Conservation (phyloP, 176 grass and related monocot species). For the Metroxylon sagu region DNA sequence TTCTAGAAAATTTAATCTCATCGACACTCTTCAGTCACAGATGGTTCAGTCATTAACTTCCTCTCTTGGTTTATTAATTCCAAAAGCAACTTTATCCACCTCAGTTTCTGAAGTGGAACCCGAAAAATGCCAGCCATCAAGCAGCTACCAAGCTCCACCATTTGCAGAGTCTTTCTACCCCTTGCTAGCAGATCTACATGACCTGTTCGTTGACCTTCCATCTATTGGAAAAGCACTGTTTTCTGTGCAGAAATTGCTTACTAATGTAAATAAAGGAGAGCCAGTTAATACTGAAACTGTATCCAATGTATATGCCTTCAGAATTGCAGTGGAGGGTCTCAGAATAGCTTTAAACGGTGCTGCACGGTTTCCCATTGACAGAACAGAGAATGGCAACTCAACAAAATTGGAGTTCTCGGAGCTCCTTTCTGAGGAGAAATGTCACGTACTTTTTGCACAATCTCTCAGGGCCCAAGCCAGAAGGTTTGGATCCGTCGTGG, state of each 20-base stretch:
- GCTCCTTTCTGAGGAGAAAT: constrained; percentile 70
- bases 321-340: constrained; percentile 78
- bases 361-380: constrained; percentile 37
- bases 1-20: constrained; percentile 39
- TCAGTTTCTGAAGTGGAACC: constrained; percentile 18
- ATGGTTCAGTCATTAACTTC: constrained; percentile 50
- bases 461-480: constrained; percentile 58
- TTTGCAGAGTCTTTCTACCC: constrained; percentile 75
- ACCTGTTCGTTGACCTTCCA: constrained; percentile 64
- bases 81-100: constrained; percentile 22
- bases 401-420: constrained; percentile 43
- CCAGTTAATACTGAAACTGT: constrained; percentile 55
- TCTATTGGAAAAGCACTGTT: constrained; percentile 63
- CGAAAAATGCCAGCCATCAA: constrained; percentile 30
- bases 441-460: constrained; percentile 69
- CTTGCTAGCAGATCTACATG: constrained; percentile 71
- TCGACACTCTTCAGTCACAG: constrained; percentile 40
- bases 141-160: constrained; percentile 43
- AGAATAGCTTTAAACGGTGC: constrained; percentile 68
- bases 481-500: constrained; percentile 67
- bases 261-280: constrained; percentile 53
- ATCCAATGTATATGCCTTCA: constrained; percentile 63
- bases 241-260: constrained; percentile 68
- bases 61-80: constrained; percentile 35
- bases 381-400: constrained; percentile 11